Conservation (phyloP, 257 asterid genomes). For the Solanum medicagineum region DNA sequence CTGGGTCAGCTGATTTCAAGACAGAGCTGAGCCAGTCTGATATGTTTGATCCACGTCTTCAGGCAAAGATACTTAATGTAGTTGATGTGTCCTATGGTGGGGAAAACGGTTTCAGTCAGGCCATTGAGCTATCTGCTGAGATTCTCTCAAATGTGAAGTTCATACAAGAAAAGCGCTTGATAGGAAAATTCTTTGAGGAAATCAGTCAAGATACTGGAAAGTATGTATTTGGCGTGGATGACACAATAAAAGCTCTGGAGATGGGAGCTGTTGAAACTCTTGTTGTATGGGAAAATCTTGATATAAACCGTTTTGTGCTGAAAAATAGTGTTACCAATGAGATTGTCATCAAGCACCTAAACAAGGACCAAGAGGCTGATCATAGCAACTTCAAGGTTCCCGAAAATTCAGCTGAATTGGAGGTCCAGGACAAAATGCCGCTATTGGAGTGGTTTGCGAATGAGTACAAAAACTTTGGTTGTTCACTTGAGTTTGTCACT, state of each 20-base stretch:
- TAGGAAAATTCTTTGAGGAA: slow-evolving; percentile 36
- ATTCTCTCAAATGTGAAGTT: slow-evolving; percentile 34
- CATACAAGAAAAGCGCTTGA: slow-evolving; percentile 32
- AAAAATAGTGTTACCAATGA: slow-evolving; percentile 15
- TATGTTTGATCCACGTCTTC: slow-evolving; percentile 36
- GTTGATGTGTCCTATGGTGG: slow-evolving; percentile 44
- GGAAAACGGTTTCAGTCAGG: slow-evolving; percentile 39
- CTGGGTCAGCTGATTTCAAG: slow-evolving; percentile 42
- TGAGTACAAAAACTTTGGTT: slow-evolving; percentile 30
- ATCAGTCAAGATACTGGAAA: slow-evolving; percentile 39
- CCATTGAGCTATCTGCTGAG: slow-evolving; percentile 33
- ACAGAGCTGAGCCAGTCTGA: slow-evolving; percentile 39
- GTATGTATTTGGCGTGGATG: slow-evolving; percentile 41
- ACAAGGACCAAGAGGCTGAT: slow-evolving; percentile 31
- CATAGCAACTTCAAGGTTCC: slow-evolving; percentile 27
- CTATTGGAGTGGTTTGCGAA: slow-evolving; percentile 41
- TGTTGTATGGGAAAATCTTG: slow-evolving; percentile 37
- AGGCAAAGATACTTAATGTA: slow-evolving; percentile 32
- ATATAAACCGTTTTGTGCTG: slow-evolving; percentile 21
- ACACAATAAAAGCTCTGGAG: slow-evolving; percentile 31
- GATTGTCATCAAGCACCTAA: slow-evolving; percentile 22
- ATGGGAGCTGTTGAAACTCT: slow-evolving; percentile 43
- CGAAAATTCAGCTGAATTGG: slow-evolving; percentile 17
- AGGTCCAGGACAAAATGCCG: slow-evolving; percentile 36
- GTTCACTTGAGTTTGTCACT: slow-evolving; percentile 33